Evolutionary conservation across 1,284 basidiomycete species (phyloP), one percentile per base, ranked within the genome.

Genomic region (Porogramme epimiltina): DNA sequence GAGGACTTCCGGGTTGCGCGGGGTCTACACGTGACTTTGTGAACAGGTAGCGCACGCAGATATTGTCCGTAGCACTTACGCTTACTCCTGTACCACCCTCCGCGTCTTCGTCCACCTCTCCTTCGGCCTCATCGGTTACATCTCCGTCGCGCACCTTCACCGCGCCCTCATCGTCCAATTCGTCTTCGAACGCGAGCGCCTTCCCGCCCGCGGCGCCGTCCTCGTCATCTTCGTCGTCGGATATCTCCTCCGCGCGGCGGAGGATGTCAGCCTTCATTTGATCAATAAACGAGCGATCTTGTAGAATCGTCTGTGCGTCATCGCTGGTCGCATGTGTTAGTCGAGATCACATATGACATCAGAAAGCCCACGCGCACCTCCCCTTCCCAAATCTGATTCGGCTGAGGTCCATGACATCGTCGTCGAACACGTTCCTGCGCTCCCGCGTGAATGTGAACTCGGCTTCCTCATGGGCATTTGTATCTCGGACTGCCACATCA

Each of bases 201-300:
- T 63, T 70, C 42, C 51, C 64, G 47, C 62, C 36, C 34, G 4
- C 54, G 33, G 33, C 67, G 47, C 61, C 62, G 5, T 75, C 77
- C 1, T 81, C 81, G 16, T 85, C 87, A 18, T 87, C 85, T 15
- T 85, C 87, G 20, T 83, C 82, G 37, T 85, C 79, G 0, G 73
- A 76, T 45, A 91, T 81, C 20, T 76, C 82, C 61, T 92, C 87
- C 0, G 83, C 87, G 3, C 89, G 79, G 22, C 90, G 81, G 15
- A 94, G 75, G 58, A 94, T 93, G 51, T 87, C 86, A 0, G 82
- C 82, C 63, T 93, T 93, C 78, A 93, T 86, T 61, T 86, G 77
- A 41, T 87, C 85, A 3, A 85, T 79, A 61, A 85, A 84, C 1
- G 77, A 71, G 3, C 78, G 76, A 58, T 91, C 87, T 26, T 77